Percentiles rank a stretch among this genome's conserved stretches.
Conservation (phyloP, 2,329 filamentous ascomycete genomes). For the Chaetomiaceae sp. region DNA sequence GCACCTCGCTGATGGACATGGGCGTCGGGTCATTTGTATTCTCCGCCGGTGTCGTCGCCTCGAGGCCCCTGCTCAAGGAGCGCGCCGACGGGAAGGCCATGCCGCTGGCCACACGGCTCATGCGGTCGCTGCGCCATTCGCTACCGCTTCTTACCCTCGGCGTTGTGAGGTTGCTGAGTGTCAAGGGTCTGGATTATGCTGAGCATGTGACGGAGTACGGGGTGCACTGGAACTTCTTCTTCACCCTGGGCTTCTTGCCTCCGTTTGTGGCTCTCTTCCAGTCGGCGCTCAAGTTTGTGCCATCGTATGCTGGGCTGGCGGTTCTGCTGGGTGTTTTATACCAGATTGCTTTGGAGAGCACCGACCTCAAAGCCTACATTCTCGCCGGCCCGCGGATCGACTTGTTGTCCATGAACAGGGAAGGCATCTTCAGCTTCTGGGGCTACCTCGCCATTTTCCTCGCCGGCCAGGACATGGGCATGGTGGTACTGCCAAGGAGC, state of each 20-base stretch:
- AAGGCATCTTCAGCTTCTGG: constrained; percentile 91
- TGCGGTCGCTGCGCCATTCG: constrained; percentile 70
- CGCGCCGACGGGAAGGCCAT: constrained; percentile 47
- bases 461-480: constrained; percentile 77
- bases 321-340: constrained; percentile 66
- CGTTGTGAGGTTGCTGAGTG: constrained; percentile 73
- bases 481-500: constrained; percentile 67
- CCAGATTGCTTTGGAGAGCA: constrained; percentile 70
- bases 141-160: constrained; percentile 78
- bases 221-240: constrained; percentile 99
- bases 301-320: constrained; percentile 72
- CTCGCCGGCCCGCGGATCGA: constrained; percentile 74
- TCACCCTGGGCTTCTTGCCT: constrained; percentile 83
- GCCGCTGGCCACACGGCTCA: constrained; percentile 54
- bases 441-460: constrained; percentile 96
- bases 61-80: constrained; percentile 72
- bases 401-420: constrained; percentile 82
- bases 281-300: constrained; percentile 62
- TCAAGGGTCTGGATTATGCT: constrained; percentile 92
- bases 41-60: constrained; percentile 85
- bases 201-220: constrained; percentile 98
- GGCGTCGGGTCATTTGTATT: constrained; percentile 98
- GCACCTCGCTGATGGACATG: constrained; percentile 97
- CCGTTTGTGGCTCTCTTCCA: constrained; percentile 85
- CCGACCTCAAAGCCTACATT: constrained; percentile 75